Conservation (phyloP, 192 early-diverging fungal genomes). For the Coemansia sp. region DNA sequence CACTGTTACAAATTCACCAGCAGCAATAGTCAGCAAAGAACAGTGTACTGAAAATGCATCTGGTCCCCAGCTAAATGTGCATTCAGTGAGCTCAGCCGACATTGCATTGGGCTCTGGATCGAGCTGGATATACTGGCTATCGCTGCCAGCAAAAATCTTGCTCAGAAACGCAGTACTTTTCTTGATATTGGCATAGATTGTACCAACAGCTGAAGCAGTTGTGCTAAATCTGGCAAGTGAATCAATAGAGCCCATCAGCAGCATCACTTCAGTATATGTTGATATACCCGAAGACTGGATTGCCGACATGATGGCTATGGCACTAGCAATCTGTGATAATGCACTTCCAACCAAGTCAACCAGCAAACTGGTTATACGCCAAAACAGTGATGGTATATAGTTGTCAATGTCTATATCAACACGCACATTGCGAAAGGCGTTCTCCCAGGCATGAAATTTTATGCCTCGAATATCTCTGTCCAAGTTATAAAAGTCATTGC, state of each 20-base stretch:
- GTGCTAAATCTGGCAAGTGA: constrained; percentile 18
- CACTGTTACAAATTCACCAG: background rate
- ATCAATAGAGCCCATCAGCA: constrained; percentile 23
- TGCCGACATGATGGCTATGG: constrained; percentile 60
- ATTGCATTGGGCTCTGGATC: background rate
- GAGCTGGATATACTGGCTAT: constrained; percentile 3
- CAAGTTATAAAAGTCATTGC: constrained; percentile 1
- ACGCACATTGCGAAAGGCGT: constrained; percentile 17
- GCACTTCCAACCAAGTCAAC: constrained; percentile 32
- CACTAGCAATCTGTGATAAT: constrained; percentile 56
- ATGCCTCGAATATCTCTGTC: constrained; percentile 61
- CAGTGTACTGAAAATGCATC: constrained; percentile 58
- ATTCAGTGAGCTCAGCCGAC: constrained; percentile 18
- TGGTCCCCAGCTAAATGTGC: constrained; percentile 30
- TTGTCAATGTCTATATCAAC: constrained; percentile 9
- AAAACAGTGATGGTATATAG: constrained; percentile 22
- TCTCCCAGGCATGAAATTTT: constrained; percentile 67
- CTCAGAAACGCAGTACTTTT: constrained; percentile 6
- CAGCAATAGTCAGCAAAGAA: constrained; percentile 21
- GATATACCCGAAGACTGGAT: constrained; percentile 28
- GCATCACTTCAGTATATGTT: constrained; percentile 10
- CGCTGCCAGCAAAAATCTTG: constrained; percentile 1
- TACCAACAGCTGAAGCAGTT: background rate
- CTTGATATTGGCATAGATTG: background rate
- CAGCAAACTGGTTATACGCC: constrained; percentile 16